Base-by-base conservation (phyloP, 1,284 basidiomycete genomes). In the Polyporus tsugae region DNA sequence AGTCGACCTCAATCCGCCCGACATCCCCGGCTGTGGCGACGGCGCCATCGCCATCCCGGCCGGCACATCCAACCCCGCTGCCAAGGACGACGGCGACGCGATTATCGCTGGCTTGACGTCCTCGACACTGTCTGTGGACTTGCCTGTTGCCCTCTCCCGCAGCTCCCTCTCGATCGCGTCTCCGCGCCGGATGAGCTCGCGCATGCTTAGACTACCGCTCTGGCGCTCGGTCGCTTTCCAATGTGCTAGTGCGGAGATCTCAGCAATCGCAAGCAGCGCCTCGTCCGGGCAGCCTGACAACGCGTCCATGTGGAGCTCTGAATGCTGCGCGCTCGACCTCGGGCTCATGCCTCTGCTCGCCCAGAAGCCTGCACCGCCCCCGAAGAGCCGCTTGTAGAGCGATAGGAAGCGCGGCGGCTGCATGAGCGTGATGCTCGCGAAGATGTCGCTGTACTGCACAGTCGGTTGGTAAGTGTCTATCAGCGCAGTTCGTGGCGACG, bases 231-330 rank as follows among this genome's bases (percentile, higher is more conserved):
- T 81, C 33, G 82, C 79, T 78, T 93, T 94, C 94, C 94, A 95
- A 73, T 89, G 86, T 13, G 91, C 87, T n/a, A 95, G 84, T 2
- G 86, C 85, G 13, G 90, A 88, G 17, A 88, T 86, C 76, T 94
- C 92, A 22, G 89, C 92, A 63, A 95, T 85, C 36, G 89, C 91
- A 64, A 95, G 86, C 74, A 95, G 80, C 33, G 90, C 89, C 71
- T 88, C 88, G 76, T 94, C 90, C 2, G 92, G 89, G 80, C 92
- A 94, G 29, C 92, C 93, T 42, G 87, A 89, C 69, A 94, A 79
- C 61, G 79, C 78, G 71, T 91, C 90, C 86, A 93, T 90, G 63
- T 86, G 84, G 71, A 90, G 76, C 63, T 79, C 82, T 64, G 70
- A 74, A 64, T 78, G 78, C 49, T 70, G 73, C 64, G 70, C 65